A percentile compares a stretch with the other conserved stretches of the same genome.
phyloP scores from a whole-genome alignment of 306 rosid genomes.

The Parietaria judaica region DNA sequence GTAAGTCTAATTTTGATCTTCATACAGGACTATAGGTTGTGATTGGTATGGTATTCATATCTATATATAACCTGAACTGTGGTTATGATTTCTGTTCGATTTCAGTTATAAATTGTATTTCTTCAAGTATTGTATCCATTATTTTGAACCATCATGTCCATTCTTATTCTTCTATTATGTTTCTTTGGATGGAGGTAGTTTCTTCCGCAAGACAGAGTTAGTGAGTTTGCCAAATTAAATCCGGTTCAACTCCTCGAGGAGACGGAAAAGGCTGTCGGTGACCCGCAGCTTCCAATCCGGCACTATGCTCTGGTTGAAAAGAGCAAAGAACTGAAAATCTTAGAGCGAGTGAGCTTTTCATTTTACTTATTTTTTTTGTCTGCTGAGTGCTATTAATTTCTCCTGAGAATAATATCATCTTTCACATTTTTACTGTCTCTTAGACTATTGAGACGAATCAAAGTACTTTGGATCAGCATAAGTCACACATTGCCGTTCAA shows the following conservation, averaged over 20 bases:
- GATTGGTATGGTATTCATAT: neutral
- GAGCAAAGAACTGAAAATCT: conserved; percentile 61
- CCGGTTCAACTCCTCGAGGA: conserved; percentile 86
- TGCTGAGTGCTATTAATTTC: neutral
- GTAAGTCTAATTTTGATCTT: conserved; percentile 30
- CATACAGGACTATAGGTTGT: neutral
- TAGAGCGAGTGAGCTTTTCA: conserved; percentile 51
- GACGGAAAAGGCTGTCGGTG: conserved; percentile 95
- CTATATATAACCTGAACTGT: neutral
- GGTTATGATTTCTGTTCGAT: neutral
- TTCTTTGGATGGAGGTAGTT: conserved; percentile 34
- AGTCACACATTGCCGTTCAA: conserved; percentile 66
- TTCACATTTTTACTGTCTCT: conserved; percentile 11
- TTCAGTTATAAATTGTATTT: neutral
- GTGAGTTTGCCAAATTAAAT: conserved; percentile 91
- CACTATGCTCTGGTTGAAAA: conserved; percentile 65
- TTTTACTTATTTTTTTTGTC: neutral
- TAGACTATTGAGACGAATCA: conserved; percentile 83
- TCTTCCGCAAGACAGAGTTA: conserved; percentile 93
- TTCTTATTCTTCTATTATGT: conserved; percentile 10
- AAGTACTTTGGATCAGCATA: conserved; percentile 68
- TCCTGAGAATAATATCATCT: conserved; percentile 5
- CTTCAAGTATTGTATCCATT: neutral
- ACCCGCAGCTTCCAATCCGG: conserved; percentile 69
- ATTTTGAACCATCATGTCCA: neutral